Base-by-base conservation (phyloP, 1,139 yeast genomes). In the Pichia sp. region DNA sequence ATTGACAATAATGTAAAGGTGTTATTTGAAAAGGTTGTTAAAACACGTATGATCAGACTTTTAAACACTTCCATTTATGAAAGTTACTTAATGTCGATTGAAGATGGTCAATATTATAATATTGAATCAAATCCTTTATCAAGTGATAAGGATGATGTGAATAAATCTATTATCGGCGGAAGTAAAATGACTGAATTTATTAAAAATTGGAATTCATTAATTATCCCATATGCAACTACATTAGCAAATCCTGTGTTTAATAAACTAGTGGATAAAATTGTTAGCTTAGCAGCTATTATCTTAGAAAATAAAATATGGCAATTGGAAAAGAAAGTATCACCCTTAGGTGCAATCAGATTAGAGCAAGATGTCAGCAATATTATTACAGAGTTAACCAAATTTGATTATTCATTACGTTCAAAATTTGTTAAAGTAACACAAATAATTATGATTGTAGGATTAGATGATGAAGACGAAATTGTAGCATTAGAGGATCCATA, bases 371-470 rank as follows among this genome's bases (percentile, higher is more conserved):
- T 90, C 42, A 81, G 92, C 38, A 73, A 78, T 43, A 74, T 90
- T 39, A 86, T 92, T 45, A 76, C 79, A 47, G 84, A 82, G 54
- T 75, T 75, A 59, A 62, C 87, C 67, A 73, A 79, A 64, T 63
- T 81, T 64, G 69, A 81, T 58, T 92, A 88, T 65, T 78, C 76
- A 42, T 69, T 89, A 58, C 73, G 96, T 54, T 92, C 87, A 53
- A 78, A 79, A 59, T 92, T 90, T 62, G 75, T 85, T 3, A 74
- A 88, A 52, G 81, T 88, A 3, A 88, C 96, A 0, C 97, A 90
- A 64, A 74, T 90, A 43, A 85, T 88, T 8, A 76, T 87, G 70
- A 71, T 88, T 43, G 72, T 89, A 39, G 94, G 96, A 2, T 75
- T 88, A 71, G 96, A 88, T 57, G 92, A 86, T 53, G 92, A 83